A percentile compares a stretch with the other conserved stretches of the same genome.
Evolutionary conservation across 106 monocot species (phyloP).

Genomic region (Dactylorhiza incarnata): DNA sequence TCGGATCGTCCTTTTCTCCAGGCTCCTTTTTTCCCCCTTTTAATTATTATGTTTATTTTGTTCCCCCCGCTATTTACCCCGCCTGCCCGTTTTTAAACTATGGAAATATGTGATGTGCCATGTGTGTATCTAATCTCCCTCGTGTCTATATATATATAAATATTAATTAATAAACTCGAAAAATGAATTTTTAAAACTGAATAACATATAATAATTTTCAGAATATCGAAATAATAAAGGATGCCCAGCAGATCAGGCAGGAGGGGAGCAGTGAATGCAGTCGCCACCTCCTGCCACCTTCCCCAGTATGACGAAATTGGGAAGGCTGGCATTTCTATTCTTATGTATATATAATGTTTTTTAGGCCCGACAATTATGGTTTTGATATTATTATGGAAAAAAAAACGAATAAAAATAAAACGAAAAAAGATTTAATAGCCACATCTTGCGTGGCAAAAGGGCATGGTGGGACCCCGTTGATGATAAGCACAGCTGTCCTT

Average conservation of each 20-base stretch:
- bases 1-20: not conserved
- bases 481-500: not conserved
- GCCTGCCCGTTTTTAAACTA: not conserved
- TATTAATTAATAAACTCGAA: not conserved
- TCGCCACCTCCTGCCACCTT: not conserved
- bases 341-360: too few relatives aligned
- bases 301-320: not conserved
- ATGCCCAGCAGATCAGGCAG: not conserved
- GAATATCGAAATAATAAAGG: too few relatives aligned
- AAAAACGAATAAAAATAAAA: too few relatives aligned
- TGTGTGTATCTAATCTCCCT: not conserved
- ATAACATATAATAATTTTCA: too few relatives aligned
- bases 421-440: not conserved
- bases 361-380: too few relatives aligned
- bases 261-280: not conserved
- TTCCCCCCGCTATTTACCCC: not conserved
- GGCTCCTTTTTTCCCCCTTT: not conserved
- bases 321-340: not conserved
- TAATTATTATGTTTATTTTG: not conserved
- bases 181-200: too few relatives aligned
- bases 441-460: not conserved
- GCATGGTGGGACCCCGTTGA: not conserved
- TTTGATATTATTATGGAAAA: too few relatives aligned
- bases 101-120: not conserved
- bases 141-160: not conserved